Evolutionary conservation across 2,329 filamentous ascomycete species (phyloP), one percentile per base, ranked within the genome.

Genomic region (Diplodia sapinea): DNA sequence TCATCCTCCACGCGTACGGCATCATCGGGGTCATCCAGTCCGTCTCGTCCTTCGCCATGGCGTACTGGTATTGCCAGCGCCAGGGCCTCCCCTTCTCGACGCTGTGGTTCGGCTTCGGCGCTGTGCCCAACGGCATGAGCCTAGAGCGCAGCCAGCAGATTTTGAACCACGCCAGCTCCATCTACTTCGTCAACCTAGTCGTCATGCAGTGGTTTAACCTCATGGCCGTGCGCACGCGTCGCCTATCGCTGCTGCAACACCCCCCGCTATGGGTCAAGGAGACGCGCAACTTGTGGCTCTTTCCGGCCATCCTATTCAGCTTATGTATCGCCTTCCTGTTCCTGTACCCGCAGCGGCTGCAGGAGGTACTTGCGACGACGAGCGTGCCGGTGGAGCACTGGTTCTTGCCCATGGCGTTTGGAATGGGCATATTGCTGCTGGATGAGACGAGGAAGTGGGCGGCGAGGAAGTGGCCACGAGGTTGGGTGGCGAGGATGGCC

Each of bases 131-230:
- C 72, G 87, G 87, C 65, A 75, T 81, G 43, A 72, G 84, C 5
- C 81, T 66, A 15, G 86, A 86, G 55, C 85, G 83, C 67, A 86
- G 88, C 72, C 80, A 79, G 0, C 76, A 80, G 33, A 83, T 86
- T 70, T 79, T 90, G 29, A 89, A 89, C 70, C 83, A 86, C 69
- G 90, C 89, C 0, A 89, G 86, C 47, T 91, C 88, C 17, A 89
- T 94, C 69, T 94, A 94, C 78, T 94, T 94, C 72, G 86, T 93
- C 71, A 94, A 89, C 68, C 81, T 94, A 26, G 91, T 94, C 2
- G 88, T 94, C 59, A 92, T 94, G 90, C 89, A 92, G 82, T 89
- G 88, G 83, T 93, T 93, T 82, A 92, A 90, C 74, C 82, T 93
- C 4, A 85, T 93, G 73, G 87, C 88, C 1, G 83, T 91, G 5